These are phyloP conservation scores for Hyaloscypha bicolor DNA, from an alignment of 495 filamentous ascomycete species.

Conservation along the genomic window DNA sequence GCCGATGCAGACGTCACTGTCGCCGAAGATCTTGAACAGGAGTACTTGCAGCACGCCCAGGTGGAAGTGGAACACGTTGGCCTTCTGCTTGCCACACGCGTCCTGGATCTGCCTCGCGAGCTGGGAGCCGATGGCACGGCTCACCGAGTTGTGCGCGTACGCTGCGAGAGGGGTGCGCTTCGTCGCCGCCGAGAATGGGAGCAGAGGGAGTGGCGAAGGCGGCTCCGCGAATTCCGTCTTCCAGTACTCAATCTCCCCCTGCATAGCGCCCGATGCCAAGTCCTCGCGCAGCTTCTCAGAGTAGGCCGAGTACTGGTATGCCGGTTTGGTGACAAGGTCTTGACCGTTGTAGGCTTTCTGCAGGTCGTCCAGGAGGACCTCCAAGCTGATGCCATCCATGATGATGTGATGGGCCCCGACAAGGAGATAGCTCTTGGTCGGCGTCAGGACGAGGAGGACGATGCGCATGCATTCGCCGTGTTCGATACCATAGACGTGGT, in stretches of 20 bases:
- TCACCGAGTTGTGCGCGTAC: neutral
- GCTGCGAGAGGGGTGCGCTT: neutral
- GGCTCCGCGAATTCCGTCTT: conserved; percentile 29
- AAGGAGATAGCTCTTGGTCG: conserved; percentile 22
- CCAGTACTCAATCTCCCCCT: conserved; percentile 41
- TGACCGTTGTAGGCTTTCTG: conserved; percentile 40
- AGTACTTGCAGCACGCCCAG: conserved; percentile 32
- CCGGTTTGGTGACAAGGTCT: conserved; percentile 2
- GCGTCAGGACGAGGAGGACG: conserved; percentile 18
- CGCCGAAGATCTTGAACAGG: conserved; percentile 25
- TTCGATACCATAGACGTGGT: conserved; percentile 29
- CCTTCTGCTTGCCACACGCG: conserved; percentile 10
- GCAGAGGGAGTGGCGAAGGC: conserved; percentile 40
- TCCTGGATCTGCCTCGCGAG: conserved; percentile 11
- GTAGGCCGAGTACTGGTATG: conserved; percentile 28
- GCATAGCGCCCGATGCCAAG: conserved; percentile 5
- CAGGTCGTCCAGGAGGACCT: conserved; percentile 43
- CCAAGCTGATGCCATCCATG: conserved; percentile 50
- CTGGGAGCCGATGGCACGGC: neutral
- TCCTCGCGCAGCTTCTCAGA: conserved; percentile 22
- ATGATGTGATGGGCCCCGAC: conserved; percentile 46
- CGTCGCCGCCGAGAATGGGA: conserved; percentile 26
- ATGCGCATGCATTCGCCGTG: conserved; percentile 28
- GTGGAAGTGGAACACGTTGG: conserved; percentile 37
- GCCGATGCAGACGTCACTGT: conserved; percentile 45